Evolutionary conservation across 192 early-diverging fungal genomes (phyloP), one percentile per base, ranked within the genome.

Genomic region (Geranomyces variabilis): DNA sequence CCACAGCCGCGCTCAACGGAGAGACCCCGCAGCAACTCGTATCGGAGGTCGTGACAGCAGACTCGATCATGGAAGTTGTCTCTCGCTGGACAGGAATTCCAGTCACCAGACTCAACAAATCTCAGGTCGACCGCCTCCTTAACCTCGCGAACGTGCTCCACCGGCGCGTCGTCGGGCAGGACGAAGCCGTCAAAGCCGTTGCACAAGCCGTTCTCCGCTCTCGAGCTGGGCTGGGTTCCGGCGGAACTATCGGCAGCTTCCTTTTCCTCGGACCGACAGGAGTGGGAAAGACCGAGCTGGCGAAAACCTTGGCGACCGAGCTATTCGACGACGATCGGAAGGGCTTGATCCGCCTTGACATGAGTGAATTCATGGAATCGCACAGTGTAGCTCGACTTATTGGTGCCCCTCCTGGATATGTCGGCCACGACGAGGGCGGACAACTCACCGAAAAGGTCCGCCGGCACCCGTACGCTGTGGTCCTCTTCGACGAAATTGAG

Each of bases 241-340:
- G 80, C 24, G 86, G 89, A 53, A 89, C 91, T 55, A 89, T 95
- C 63, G 96, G 93, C 10, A 92, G 89, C 6, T 98, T 99, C 81
- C 72, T 99, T 62, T 99, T 99, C 79, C 83, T 99, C 1, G 97
- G 97, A 1, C 94, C 95, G 1, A 98, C 95, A 14, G 97, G 97
- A 78, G 92, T 93, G 0, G 97, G 97, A 33, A 99, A 99, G 63
- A 88, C 84, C 13, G 86, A 88, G 64, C 75, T 88, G 15, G 81
- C 86, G 22, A 88, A 87, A 53, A 73, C 86, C 0, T 73, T 85
- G 45, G 81, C 76, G 13, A 88, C 87, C 57, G 92, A 96, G 75
- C 87, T 99, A 33, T 98, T 98, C 76, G 96, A 99, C 78, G 96
- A 99, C 78, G 93, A 96, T 69, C 94, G 98, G 75, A 96, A 94